These are phyloP conservation scores for Pestalotiopsis sp. DNA, from an alignment of 2,329 filamentous ascomycete genomes.

Conservation along the genomic window DNA sequence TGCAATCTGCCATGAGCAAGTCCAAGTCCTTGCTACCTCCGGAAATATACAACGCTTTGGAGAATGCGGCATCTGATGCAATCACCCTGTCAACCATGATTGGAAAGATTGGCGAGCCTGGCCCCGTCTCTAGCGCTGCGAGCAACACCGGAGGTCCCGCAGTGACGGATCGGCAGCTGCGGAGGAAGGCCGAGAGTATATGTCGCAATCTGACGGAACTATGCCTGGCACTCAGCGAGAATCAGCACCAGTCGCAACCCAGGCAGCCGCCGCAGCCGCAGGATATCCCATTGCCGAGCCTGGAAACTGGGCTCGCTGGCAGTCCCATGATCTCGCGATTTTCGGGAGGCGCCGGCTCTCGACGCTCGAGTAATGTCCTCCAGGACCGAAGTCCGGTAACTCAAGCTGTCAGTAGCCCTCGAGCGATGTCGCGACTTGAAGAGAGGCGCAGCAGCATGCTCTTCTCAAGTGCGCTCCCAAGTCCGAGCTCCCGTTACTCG, in stretches of 20 bases:
- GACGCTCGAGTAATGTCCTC: slow-evolving; percentile 38
- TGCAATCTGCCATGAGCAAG: slow-evolving; percentile 81
- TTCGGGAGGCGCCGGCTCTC: slow-evolving; percentile 35
- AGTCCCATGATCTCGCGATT: slow-evolving; percentile 51
- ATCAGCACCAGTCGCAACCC: slow-evolving; percentile 42
- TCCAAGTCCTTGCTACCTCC: slow-evolving; percentile 70
- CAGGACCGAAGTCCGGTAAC: slow-evolving; percentile 41
- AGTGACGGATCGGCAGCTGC: slow-evolving; percentile 79
- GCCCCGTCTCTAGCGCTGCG: slow-evolving; percentile 68
- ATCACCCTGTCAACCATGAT: slow-evolving; percentile 78
- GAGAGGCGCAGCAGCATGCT: slow-evolving; percentile 54
- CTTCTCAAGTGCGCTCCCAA: slow-evolving; percentile 45
- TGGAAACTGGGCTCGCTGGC: slow-evolving; percentile 32
- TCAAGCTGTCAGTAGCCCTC: slow-evolving; percentile 43
- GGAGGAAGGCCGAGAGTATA: slow-evolving; percentile 89
- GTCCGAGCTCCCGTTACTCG: slow-evolving; percentile 42
- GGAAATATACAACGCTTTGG: slow-evolving; percentile 77
- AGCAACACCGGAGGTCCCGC: slow-evolving; percentile 58
- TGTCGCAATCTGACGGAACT: slow-evolving; percentile 92
- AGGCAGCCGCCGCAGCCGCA: slow-evolving; percentile 27
- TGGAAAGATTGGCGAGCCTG: slow-evolving; percentile 69
- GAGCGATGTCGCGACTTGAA: slow-evolving; percentile 54
- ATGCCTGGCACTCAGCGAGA: slow-evolving; percentile 79
- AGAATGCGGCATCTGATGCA: slow-evolving; percentile 81
- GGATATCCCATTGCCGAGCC: slow-evolving; percentile 27